Evolutionary conservation across 441 rosid species (phyloP).

Genomic region (Jatropha multifida): DNA sequence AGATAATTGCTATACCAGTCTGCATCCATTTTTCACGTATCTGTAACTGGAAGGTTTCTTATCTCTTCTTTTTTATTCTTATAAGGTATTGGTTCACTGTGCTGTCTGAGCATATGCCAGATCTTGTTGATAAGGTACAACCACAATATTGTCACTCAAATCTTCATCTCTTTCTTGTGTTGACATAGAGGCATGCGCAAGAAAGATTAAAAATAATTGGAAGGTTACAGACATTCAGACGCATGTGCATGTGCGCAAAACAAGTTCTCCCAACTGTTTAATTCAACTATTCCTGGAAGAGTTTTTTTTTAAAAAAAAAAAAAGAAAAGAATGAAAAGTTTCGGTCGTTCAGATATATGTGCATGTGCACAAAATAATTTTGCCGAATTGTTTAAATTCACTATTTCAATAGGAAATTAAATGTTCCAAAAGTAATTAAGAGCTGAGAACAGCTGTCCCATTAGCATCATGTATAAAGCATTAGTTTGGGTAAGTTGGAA

Average conservation of each 20-base stretch:
- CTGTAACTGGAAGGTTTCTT: slow-evolving; percentile 8
- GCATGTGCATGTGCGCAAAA: neutral
- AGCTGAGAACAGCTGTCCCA: neutral
- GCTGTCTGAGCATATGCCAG: slow-evolving; percentile 85
- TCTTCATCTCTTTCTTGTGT: neutral
- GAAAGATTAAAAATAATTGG: neutral
- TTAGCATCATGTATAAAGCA: neutral
- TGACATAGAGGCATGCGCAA: neutral
- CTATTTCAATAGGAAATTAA: neutral
- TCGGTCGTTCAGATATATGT: no score
- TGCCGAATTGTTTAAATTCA: neutral
- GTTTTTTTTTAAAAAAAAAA: no score
- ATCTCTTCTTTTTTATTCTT: slow-evolving; percentile 25
- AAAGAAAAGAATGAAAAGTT: no score
- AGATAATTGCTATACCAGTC: neutral
- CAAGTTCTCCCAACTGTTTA: neutral
- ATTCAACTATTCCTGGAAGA: neutral
- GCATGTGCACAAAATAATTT: no score
- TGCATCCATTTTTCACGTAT: neutral
- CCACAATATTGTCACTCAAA: slow-evolving; percentile 8
- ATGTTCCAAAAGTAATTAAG: neutral
- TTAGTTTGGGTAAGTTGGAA: neutral
- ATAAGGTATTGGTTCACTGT: slow-evolving; percentile 96
- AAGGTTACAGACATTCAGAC: neutral
- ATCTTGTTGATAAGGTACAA: slow-evolving; percentile 90